Evolutionary conservation across 2,329 filamentous ascomycete species (phyloP).

Genomic region (Amylocarpus encephaloides): DNA sequence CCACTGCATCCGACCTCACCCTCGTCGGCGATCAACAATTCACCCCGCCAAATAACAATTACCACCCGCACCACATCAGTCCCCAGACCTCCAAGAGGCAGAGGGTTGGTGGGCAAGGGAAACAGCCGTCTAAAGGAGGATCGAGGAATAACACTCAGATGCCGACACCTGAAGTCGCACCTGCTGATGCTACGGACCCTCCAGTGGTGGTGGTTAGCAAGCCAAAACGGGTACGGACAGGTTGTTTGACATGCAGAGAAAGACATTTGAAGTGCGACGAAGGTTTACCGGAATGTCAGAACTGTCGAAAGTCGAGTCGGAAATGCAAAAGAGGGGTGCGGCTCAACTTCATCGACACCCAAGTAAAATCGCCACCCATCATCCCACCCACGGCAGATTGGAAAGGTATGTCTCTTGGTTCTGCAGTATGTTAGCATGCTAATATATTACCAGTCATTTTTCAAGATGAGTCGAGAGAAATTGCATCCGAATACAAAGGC

Average conservation of each 20-base stretch:
- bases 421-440: constrained; percentile 7
- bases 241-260: constrained; percentile 84
- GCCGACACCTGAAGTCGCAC: constrained; percentile 20
- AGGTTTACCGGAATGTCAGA: constrained; percentile 54
- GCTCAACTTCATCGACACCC: constrained; percentile 86
- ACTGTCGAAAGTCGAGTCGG: constrained; percentile 82
- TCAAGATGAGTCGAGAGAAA: constrained; percentile 79
- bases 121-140: constrained; percentile 9
- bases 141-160: constrained; percentile 22
- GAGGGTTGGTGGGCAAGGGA: constrained; percentile 15
- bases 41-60: constrained; percentile 20
- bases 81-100: constrained; percentile 21
- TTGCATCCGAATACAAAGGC: constrained; percentile 84
- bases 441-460: constrained; percentile 55
- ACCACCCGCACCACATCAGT: constrained; percentile 17
- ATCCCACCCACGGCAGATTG: constrained; percentile 58
- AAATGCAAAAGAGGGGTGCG: constrained; percentile 80
- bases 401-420: constrained; percentile 40
- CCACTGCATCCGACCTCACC: constrained; percentile 26
- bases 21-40: constrained; percentile 26
- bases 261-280: constrained; percentile 91
- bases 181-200: constrained; percentile 14
- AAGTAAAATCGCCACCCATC: constrained; percentile 59
- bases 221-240: constrained; percentile 81
- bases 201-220: constrained; percentile 39